These are phyloP conservation scores for Neonectria punicea DNA, from an alignment of 2,329 filamentous ascomycete genomes.

Conservation along the genomic window DNA sequence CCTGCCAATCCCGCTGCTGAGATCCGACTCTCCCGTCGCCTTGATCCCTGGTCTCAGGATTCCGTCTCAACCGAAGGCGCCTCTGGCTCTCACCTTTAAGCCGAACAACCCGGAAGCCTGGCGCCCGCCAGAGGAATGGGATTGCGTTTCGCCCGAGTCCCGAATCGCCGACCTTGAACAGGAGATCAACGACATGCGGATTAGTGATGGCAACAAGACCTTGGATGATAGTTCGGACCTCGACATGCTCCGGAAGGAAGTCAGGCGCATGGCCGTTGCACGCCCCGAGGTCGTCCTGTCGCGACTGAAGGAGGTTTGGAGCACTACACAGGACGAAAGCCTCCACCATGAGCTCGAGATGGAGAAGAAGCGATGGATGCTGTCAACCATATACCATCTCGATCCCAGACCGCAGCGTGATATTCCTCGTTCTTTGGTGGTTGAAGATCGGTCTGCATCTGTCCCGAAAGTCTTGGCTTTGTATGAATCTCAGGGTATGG, in stretches of 20 bases:
- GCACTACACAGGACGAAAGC: constrained; percentile 19
- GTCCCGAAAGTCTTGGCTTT: constrained; percentile 57
- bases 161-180: background rate
- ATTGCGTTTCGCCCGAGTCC: constrained; percentile 37
- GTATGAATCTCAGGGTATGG: constrained; percentile 61
- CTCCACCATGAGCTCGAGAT: constrained; percentile 52
- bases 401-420: constrained; percentile 47
- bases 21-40: constrained; percentile 30
- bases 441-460: background rate
- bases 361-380: constrained; percentile 69
- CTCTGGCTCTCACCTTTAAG: constrained; percentile 40
- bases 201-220: background rate
- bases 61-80: constrained; percentile 18
- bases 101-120: constrained; percentile 55
- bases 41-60: constrained; percentile 18
- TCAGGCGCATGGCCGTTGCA: constrained; percentile 35
- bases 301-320: constrained; percentile 58
- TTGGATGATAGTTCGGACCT: background rate
- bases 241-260: constrained; percentile 24
- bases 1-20: constrained; percentile 24
- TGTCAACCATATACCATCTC: constrained; percentile 64
- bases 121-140: constrained; percentile 58
- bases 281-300: constrained; percentile 58
- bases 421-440: background rate
- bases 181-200: constrained; percentile 3